Evolutionary conservation across 129 eudicot species (phyloP).

Genomic region (Ambrosia artemisiifolia): DNA sequence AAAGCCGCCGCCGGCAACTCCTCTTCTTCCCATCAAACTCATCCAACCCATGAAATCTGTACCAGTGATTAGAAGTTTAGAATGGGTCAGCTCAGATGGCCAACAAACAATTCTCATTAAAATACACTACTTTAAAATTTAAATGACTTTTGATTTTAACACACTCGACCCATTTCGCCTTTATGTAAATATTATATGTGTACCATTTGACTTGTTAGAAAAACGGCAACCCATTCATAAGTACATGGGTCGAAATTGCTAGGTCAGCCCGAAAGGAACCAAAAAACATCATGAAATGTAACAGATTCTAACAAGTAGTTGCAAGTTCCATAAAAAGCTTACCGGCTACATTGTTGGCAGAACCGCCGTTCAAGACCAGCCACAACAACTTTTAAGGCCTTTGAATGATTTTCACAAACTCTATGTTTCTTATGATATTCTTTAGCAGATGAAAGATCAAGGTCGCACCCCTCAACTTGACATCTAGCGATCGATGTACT

Average conservation of each 20-base stretch:
- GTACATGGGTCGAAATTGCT: neutral
- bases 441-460: conserved; percentile 81
- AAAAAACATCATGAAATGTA: neutral
- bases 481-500: conserved; percentile 44
- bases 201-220: neutral
- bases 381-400: conserved; percentile 62
- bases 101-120: neutral
- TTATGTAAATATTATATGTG: neutral
- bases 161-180: neutral
- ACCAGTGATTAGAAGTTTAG: neutral
- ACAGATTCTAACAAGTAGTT: conserved; percentile 3
- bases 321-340: conserved; percentile 23
- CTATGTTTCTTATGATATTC: conserved; percentile 88
- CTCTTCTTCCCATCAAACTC: conserved; percentile 94
- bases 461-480: conserved; percentile 88
- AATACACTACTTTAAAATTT: no score
- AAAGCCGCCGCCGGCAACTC: conserved; percentile 85
- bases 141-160: no score
- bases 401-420: conserved; percentile 88
- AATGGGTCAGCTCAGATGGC: conserved; percentile 2
- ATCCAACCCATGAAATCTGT: conserved; percentile 77
- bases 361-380: conserved; percentile 82
- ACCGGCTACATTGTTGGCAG: conserved; percentile 99
- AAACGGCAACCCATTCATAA: neutral
- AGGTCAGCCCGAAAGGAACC: neutral